phyloP scores from a whole-genome alignment of 108 stramenopile species.

The Pseudonitzschia pungens region DNA sequence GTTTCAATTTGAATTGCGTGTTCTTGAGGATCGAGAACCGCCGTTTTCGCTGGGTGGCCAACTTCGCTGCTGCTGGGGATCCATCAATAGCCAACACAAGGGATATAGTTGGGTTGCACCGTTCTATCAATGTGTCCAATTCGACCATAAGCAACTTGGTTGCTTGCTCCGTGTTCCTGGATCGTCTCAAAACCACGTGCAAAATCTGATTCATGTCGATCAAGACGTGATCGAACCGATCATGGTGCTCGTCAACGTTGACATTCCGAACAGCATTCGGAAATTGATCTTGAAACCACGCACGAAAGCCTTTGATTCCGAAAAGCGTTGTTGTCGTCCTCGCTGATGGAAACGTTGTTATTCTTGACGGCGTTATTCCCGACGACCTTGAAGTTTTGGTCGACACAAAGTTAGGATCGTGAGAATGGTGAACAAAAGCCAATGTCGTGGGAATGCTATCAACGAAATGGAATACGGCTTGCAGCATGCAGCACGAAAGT shows the following conservation, averaged over 20 bases:
- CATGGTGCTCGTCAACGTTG: constrained; percentile 20
- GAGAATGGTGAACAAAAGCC: not conserved
- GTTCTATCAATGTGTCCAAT: constrained; percentile 49
- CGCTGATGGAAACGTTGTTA: not conserved
- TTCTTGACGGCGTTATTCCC: not conserved
- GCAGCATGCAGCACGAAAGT: not conserved
- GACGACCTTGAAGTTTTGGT: not conserved
- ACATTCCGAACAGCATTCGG: constrained; percentile 59
- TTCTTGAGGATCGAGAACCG: constrained; percentile 46
- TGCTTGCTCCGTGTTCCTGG: constrained; percentile 45
- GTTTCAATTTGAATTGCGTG: constrained; percentile 47
- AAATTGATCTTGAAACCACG: constrained; percentile 79
- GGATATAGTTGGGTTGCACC: constrained; percentile 66
- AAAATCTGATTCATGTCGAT: constrained; percentile 89
- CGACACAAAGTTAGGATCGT: constrained; percentile 2
- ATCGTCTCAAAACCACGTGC: constrained; percentile 57
- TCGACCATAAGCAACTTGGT: constrained; percentile 58
- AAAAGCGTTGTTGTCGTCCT: constrained; percentile 29
- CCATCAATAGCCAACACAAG: constrained; percentile 87
- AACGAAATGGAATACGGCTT: not conserved
- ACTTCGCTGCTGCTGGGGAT: constrained; percentile 77
- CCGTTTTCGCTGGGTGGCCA: constrained; percentile 76
- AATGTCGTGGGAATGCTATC: constrained; percentile 1
- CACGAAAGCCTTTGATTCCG: constrained; percentile 82
- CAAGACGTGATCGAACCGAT: constrained; percentile 84